These are phyloP conservation scores for Diplotaxis tenuifolia DNA, from an alignment of 345 rosid genomes.

Conservation along the genomic window DNA sequence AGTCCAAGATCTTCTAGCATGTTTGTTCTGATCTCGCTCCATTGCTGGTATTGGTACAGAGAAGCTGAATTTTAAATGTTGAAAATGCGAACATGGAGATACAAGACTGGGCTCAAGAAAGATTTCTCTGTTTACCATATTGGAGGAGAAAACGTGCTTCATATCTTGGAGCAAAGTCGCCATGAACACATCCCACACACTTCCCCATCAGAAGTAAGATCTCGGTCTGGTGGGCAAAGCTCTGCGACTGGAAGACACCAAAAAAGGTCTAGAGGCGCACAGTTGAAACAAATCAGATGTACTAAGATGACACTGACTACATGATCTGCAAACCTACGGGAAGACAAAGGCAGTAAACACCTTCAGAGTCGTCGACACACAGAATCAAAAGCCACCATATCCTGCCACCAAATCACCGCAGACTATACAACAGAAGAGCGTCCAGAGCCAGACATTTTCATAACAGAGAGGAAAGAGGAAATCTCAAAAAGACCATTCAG, in stretches of 20 bases:
- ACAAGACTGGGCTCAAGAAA: background rate
- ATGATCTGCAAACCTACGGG: background rate
- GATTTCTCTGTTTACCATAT: background rate
- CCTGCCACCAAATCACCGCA: background rate
- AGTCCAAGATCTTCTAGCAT: constrained; percentile 15
- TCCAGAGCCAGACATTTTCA: background rate
- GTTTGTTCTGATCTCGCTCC: constrained; percentile 15
- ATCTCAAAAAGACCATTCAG: background rate
- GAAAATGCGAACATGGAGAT: background rate
- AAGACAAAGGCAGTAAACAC: background rate
- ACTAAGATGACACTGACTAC: background rate
- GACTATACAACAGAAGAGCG: background rate
- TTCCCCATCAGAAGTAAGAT: constrained; percentile 28
- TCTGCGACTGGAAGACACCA: constrained; percentile 27
- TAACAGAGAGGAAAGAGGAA: background rate
- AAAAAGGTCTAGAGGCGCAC: constrained; percentile 21
- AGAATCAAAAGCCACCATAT: background rate
- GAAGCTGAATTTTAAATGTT: background rate
- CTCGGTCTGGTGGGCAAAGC: constrained; percentile 23
- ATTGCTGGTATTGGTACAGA: background rate
- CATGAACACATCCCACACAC: constrained; percentile 33
- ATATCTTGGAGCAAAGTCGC: constrained; percentile 31
- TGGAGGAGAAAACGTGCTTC: background rate
- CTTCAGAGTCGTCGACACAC: background rate
- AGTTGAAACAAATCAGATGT: constrained; percentile 22